A percentile compares a stretch with the other conserved stretches of the same genome.
These are phyloP conservation scores for Gymnopilus dilepis DNA, from an alignment of 768 basidiomycete species.

Conservation along the genomic window DNA sequence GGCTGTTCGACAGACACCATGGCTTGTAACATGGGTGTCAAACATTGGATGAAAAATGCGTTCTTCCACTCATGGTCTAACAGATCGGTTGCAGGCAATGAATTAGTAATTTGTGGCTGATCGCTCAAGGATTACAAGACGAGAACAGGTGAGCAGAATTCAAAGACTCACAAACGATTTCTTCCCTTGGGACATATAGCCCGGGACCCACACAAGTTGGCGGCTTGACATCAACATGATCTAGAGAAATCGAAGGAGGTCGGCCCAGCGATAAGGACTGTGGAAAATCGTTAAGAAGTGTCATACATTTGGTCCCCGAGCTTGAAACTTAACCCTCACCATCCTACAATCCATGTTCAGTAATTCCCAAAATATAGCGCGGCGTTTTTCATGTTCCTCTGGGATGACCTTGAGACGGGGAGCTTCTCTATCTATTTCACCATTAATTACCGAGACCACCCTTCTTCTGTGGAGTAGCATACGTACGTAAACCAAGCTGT, in stretches of 20 bases:
- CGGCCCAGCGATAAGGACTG: slow-evolving; percentile 75
- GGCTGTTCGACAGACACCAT: slow-evolving; percentile 59
- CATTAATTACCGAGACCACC: slow-evolving; percentile 9
- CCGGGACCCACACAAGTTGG: slow-evolving; percentile 54
- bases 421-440: slow-evolving; percentile 64
- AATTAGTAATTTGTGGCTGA: not conserved
- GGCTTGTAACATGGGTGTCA: slow-evolving; percentile 65
- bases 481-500: slow-evolving; percentile 73
- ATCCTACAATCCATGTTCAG: slow-evolving; percentile 75
- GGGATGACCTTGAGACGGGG: slow-evolving; percentile 69
- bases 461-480: slow-evolving; percentile 22
- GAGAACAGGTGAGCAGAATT: slow-evolving; percentile 21
- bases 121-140: not conserved
- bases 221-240: slow-evolving; percentile 67
- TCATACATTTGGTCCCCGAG: slow-evolving; percentile 3
- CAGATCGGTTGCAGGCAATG: slow-evolving; percentile 2
- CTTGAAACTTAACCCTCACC: slow-evolving; percentile 34
- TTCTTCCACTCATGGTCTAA: slow-evolving; percentile 78
- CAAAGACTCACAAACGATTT: slow-evolving; percentile 51
- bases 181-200: slow-evolving; percentile 53
- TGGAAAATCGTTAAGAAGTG: not conserved
- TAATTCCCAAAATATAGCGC: slow-evolving; percentile 77
- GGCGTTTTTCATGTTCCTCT: slow-evolving; percentile 72
- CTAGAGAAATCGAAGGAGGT: slow-evolving; percentile 68
- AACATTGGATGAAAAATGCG: slow-evolving; percentile 64